Evolutionary conservation across 176 grass and related monocot genomes (phyloP).

Genomic region (Alopecurus myosuroides): DNA sequence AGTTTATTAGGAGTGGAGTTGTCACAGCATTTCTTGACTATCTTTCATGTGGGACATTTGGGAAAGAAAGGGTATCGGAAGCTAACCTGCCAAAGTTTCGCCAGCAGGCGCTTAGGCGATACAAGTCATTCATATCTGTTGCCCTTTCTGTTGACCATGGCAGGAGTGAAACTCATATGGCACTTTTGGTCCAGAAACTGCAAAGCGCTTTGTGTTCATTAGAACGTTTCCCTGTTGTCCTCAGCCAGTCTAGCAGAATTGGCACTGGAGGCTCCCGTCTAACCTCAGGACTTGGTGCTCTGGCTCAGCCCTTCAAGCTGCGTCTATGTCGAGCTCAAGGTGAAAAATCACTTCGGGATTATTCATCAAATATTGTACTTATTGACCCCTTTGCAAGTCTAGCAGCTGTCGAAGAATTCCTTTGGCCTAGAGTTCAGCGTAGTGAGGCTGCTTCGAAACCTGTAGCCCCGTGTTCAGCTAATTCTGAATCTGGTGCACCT

Average conservation of each 20-base stretch:
- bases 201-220: conserved; percentile 83
- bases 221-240: conserved; percentile 82
- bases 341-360: conserved; percentile 81
- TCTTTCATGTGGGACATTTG: conserved; percentile 79
- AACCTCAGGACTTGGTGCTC: conserved; percentile 60
- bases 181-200: conserved; percentile 75
- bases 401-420: conserved; percentile 77
- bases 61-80: conserved; percentile 66
- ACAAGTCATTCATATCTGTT: conserved; percentile 66
- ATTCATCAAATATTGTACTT: conserved; percentile 91
- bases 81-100: conserved; percentile 58
- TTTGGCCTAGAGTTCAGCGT: conserved; percentile 89
- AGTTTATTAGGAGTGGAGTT: conserved; percentile 84
- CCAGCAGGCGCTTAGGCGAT: conserved; percentile 64
- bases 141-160: conserved; percentile 57
- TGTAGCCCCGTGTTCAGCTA: conserved; percentile 33
- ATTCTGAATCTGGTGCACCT: conserved; percentile 63
- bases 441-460: conserved; percentile 55
- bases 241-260: conserved; percentile 80
- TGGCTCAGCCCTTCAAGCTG: conserved; percentile 81
- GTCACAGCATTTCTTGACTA: conserved; percentile 67
- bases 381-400: conserved; percentile 78
- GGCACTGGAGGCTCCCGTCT: conserved; percentile 50
- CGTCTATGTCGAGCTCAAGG: conserved; percentile 75
- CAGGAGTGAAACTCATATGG: conserved; percentile 47